phyloP scores from a whole-genome alignment of 371 early-diverging fungal genomes.

The Haplosporangium sp. region DNA sequence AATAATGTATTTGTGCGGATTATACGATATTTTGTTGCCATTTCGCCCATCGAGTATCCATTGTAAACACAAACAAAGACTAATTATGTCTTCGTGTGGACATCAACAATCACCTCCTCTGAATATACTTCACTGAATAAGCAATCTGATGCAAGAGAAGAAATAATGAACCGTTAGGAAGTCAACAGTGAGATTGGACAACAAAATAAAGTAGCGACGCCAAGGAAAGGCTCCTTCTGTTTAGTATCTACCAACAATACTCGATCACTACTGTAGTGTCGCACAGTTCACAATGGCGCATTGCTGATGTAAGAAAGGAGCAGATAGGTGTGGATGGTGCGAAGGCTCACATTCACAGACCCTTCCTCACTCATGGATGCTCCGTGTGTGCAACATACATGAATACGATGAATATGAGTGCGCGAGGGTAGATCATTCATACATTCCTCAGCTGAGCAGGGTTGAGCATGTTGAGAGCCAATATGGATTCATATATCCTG shows the following conservation, averaged over 20 bases:
- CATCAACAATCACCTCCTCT: not conserved
- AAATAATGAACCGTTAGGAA: constrained; percentile 2
- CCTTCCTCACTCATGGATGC: not conserved
- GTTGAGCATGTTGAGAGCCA: constrained; percentile 6
- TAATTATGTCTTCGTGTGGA: not conserved
- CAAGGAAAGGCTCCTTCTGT: not conserved
- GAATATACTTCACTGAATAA: not conserved
- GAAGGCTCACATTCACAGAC: not conserved
- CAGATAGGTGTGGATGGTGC: not conserved
- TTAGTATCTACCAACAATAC: not conserved
- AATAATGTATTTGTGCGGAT: not conserved
- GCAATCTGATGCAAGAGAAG: not conserved
- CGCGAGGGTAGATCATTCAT: not conserved
- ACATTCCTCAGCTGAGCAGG: not conserved
- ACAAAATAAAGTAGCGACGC: not conserved
- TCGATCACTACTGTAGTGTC: constrained; percentile 1
- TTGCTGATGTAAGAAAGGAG: constrained; percentile 9
- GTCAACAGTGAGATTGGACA: not conserved
- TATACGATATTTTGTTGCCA: not conserved
- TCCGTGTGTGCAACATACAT: too few species aligned
- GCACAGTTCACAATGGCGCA: constrained; percentile 5
- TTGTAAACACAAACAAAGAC: constrained; percentile 1
- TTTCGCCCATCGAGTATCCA: not conserved
- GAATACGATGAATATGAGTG: not conserved
- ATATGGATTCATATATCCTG: not conserved